A percentile compares a stretch with the other conserved stretches of the same genome.
Conservation (phyloP, 345 rosid species). For the Populus pruinosa region DNA sequence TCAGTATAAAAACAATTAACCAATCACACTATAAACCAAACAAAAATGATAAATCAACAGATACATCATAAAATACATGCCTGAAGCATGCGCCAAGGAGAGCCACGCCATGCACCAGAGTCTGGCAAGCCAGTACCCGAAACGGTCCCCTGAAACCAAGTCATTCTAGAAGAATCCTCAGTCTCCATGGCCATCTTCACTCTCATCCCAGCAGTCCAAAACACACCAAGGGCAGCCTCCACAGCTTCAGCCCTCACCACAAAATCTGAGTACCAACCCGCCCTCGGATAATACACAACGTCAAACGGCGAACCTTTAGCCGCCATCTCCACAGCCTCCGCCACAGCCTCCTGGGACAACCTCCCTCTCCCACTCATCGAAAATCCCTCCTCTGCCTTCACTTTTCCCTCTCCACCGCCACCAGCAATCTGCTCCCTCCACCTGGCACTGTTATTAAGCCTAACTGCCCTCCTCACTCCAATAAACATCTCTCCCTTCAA, state of each 20-base stretch:
- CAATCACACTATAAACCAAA: neutral
- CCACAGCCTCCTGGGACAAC: conserved; percentile 47
- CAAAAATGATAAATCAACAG: neutral
- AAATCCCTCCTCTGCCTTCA: conserved; percentile 21
- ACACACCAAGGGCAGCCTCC: conserved; percentile 45
- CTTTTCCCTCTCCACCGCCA: conserved; percentile 17
- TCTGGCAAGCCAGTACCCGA: conserved; percentile 37
- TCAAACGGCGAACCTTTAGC: conserved; percentile 57
- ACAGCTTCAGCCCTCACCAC: conserved; percentile 77
- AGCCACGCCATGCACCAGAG: conserved; percentile 59
- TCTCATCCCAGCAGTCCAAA: conserved; percentile 66
- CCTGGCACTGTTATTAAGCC: conserved; percentile 30
- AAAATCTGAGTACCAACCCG: conserved; percentile 65
- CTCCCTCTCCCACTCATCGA: conserved; percentile 44
- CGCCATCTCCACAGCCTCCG: conserved; percentile 54
- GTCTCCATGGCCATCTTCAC: conserved; percentile 81
- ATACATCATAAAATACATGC: conserved; percentile 28
- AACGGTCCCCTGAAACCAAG: conserved; percentile 75
- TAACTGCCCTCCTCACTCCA: conserved; percentile 59
- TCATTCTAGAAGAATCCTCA: conserved; percentile 68
- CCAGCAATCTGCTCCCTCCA: conserved; percentile 45
- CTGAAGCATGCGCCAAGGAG: conserved; percentile 92
- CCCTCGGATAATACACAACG: conserved; percentile 71
- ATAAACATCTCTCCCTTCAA: conserved; percentile 49
- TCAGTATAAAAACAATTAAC: neutral